A percentile compares a stretch with the other conserved stretches of the same genome.
These are phyloP conservation scores for Colletotrichum chrysophilum DNA, from an alignment of 2,329 filamentous ascomycete species.

Conservation along the genomic window DNA sequence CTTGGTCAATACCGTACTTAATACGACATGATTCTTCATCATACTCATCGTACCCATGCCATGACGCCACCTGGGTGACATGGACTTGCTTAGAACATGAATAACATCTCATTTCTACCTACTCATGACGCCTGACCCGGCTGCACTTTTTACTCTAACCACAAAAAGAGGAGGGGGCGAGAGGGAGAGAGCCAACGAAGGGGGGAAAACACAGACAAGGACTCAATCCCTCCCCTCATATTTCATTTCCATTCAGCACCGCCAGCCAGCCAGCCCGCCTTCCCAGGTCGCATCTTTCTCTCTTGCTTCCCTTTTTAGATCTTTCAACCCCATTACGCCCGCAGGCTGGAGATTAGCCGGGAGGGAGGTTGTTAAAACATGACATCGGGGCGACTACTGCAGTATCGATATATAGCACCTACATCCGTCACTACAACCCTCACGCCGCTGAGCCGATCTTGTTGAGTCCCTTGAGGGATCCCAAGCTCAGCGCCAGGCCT, in stretches of 20 bases:
- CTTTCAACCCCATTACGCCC: constrained; percentile 7
- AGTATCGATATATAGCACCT: constrained; percentile 12
- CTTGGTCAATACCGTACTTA: not conserved
- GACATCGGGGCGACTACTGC: not conserved
- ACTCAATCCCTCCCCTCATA: not conserved
- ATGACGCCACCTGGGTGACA: not conserved
- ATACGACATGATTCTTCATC: not conserved
- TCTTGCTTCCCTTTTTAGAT: not conserved
- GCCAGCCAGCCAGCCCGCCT: not conserved
- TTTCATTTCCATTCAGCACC: constrained; percentile 9
- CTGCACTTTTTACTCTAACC: constrained; percentile 23
- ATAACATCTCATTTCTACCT: constrained; percentile 23
- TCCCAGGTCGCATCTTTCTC: not conserved
- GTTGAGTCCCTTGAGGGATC: constrained; percentile 92
- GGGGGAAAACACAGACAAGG: not conserved
- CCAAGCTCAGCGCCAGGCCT: constrained; percentile 90
- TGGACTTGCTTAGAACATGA: constrained; percentile 7
- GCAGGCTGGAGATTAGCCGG: not conserved
- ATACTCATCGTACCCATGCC: not conserved
- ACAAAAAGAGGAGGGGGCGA: not conserved
- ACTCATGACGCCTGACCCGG: constrained; percentile 23
- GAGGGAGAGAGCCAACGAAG: not conserved
- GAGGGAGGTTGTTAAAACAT: not conserved
- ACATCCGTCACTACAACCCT: not conserved
- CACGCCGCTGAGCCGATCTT: constrained; percentile 65